phyloP scores from a whole-genome alignment of 2,329 filamentous ascomycete genomes.

The Aspergillus puulaauensis region DNA sequence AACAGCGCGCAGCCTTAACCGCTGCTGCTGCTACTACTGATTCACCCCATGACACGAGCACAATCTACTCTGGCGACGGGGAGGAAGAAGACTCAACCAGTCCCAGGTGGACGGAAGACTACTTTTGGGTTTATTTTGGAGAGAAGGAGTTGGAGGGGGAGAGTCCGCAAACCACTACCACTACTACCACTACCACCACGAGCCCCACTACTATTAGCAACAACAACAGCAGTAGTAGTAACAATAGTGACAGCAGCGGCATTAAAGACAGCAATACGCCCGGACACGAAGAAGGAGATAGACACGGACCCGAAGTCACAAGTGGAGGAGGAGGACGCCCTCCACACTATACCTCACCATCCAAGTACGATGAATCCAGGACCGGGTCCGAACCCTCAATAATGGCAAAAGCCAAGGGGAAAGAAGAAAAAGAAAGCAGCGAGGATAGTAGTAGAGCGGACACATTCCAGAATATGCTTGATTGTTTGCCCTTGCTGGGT shows the following conservation, averaged over 20 bases:
- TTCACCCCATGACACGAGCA: background rate
- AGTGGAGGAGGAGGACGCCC: background rate
- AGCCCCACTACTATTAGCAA: background rate
- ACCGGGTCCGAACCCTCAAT: background rate
- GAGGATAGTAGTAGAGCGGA: background rate
- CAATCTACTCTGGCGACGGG: background rate
- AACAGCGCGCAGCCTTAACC: background rate
- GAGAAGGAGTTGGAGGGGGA: background rate
- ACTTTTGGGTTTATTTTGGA: conserved; percentile 4
- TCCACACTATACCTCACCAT: background rate
- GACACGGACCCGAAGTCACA: background rate
- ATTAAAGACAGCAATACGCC: background rate
- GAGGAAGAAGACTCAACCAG: background rate
- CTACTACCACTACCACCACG: background rate
- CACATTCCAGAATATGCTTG: conserved; percentile 6
- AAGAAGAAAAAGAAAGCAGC: background rate
- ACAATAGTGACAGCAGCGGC: background rate
- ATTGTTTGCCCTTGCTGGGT: conserved; percentile 28
- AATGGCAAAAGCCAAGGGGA: background rate
- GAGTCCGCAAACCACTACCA: background rate
- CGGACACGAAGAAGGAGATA: background rate
- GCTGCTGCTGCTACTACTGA: background rate
- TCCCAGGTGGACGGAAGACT: background rate
- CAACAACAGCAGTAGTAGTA: background rate
- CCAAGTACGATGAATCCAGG: background rate